Evolutionary conservation across 1,139 yeast genomes (phyloP), one percentile per base, ranked within the genome.

Genomic region (Yamadazyma siamensis): DNA sequence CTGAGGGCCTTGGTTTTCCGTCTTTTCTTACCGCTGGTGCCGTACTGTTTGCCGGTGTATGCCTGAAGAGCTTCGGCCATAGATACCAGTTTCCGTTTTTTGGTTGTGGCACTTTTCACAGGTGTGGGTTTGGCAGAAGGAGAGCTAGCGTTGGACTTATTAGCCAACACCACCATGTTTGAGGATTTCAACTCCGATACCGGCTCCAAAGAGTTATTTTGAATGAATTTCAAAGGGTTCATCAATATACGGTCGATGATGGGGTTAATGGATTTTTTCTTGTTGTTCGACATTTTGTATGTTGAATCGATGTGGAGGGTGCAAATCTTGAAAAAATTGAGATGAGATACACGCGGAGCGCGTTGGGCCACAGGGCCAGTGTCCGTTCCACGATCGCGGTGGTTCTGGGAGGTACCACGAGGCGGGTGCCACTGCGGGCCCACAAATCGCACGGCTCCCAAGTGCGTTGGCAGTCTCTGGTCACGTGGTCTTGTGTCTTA

Each of bases 51-150:
- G 14, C 79, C 80, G 1, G 80, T 68, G 47, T 76, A 76, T 3
- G 74, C 71, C 6, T 80, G 79, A 21, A 76, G 75, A 3, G 81
- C 81, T 47, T 75, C 80, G 4, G 79, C 79, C 73, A 76, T 65
- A 18, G 78, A 68, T 40, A 56, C 65, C 10, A 10, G 20, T 4
- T 78, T 77, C 41, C 66, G 63, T 26, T 43, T 45, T 29, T 36
- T 36, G 10, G 30, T 11, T 29, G 32, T 28, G 4, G 29, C n/a
- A 3, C n/a, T 22, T 12, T 27, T 27, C 6, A 9, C 7, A 14
- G 21, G 13, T 10, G 17, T 13, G 6, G 21, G 6, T 6, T 11
- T 18, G 7, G 13, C 21, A 9, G 24, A 21, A 13, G 28, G 15
- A 6, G 20, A 13, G 11, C n/a, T 15, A n/a, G 8, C 5, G 4